These are phyloP conservation scores for Smallanthus sonchifolius DNA, from an alignment of 129 eudicot species.

Conservation along the genomic window DNA sequence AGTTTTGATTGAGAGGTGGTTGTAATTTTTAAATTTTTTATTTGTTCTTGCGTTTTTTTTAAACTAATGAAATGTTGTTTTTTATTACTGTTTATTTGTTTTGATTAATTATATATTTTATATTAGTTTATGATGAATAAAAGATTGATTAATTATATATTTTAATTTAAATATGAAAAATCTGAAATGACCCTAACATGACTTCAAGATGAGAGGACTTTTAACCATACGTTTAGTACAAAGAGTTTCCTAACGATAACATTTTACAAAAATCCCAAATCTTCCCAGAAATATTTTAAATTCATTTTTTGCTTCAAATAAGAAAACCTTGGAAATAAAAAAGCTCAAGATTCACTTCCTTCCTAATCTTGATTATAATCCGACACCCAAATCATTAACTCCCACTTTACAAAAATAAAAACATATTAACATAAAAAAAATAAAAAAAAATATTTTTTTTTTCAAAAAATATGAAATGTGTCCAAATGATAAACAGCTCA, in stretches of 20 bases:
- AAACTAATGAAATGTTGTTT: too few relatives aligned
- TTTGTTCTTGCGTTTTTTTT: too few relatives aligned
- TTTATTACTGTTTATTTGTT: too few relatives aligned
- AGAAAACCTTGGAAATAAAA: background rate
- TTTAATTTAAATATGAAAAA: too few relatives aligned
- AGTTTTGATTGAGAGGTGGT: too few relatives aligned
- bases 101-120: too few relatives aligned
- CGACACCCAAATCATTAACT: conserved; percentile 6
- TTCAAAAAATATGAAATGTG: conserved; percentile 10
- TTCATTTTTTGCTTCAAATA: background rate
- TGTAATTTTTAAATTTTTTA: too few relatives aligned
- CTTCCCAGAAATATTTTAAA: background rate
- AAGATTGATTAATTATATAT: too few relatives aligned
- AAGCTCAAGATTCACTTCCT: conserved; percentile 4
- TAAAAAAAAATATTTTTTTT: background rate
- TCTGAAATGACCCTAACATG: too few relatives aligned
- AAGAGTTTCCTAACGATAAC: background rate
- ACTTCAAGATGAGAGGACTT: too few relatives aligned
- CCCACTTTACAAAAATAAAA: background rate
- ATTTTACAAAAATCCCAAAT: background rate
- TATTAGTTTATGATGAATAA: too few relatives aligned
- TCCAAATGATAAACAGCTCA: conserved; percentile 45
- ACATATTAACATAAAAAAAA: background rate
- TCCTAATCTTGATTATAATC: conserved; percentile 10
- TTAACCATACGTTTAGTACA: too few relatives aligned